Base-by-base conservation (phyloP, 192 early-diverging fungal genomes). In the Chytriomyces confervae region DNA sequence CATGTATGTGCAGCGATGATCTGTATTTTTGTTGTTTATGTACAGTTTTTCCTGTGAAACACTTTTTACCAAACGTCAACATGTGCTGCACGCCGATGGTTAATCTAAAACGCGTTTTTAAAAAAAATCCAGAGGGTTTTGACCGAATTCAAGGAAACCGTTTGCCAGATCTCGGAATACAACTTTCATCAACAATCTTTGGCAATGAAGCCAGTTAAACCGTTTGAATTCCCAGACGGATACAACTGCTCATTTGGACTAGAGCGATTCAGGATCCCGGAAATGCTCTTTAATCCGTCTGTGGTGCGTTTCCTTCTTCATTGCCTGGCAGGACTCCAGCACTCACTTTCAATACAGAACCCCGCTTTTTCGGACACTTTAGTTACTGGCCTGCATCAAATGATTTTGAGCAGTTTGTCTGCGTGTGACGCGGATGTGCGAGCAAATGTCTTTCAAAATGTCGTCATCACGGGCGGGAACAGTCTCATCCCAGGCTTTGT, bases 221-320 rank as follows among this genome's bases (percentile, higher is more conserved):
- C 91, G 29, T 98, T 93, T 77, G 98, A 99, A 85, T 96, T 99
- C 71, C 93, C 98, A 24, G 92, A 96, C 74, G 98, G 98, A 29
- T 98, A 92, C 83, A 98, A 96, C 77, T 82, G 91, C 70, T 84
- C 87, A 7, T 92, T 95, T 79, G 94, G 94, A 47, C 68, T 89
- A 9, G 89, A 94, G 75, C 89, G 97, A 46, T 99, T 90, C 80
- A 86, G 88, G 67, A 70, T 92, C 18, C 93, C 96, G 1, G 98
- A 99, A 81, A 87, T 91, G 8, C 80, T 99, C 44, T 98, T 98
- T 82, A 88, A 93, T 23, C 95, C 95, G 24, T 85, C 80, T 62
- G 80, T 80, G 51, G 75, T 79, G 60, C 65, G 79, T 50, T 62
- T 65, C n/a, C 47, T 80, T 65, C 0, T 1, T 80, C 79, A 1